Evolutionary conservation across 1,139 yeast genomes (phyloP).

Genomic region (Geotrichum reessii): DNA sequence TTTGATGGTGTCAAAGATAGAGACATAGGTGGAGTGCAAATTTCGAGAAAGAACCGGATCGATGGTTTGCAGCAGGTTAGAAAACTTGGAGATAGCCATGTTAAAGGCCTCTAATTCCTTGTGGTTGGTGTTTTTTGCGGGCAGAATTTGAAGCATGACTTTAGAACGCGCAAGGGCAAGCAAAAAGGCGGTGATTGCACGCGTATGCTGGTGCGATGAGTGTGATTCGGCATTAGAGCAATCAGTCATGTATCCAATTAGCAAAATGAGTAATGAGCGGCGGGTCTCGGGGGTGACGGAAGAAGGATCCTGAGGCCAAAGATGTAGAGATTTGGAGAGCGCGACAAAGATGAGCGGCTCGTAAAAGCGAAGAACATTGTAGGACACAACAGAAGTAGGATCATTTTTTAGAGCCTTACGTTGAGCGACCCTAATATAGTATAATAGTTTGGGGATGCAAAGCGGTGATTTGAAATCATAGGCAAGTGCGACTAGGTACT

Average conservation of each 20-base stretch:
- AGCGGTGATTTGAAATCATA: constrained; percentile 29
- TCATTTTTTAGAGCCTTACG: neutral
- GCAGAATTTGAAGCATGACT: constrained; percentile 8
- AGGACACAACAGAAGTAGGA: neutral
- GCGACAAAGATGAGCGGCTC: constrained; percentile 16
- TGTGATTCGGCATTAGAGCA: constrained; percentile 3
- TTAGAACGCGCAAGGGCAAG: constrained; percentile 9
- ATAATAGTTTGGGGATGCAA: constrained; percentile 24
- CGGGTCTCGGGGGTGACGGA: constrained; percentile 1
- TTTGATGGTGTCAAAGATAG: constrained; percentile 12
- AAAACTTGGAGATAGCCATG: constrained; percentile 4
- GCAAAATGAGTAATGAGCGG: constrained; percentile 6
- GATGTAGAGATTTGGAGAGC: constrained; percentile 12
- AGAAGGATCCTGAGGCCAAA: constrained; percentile 8
- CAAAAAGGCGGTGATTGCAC: constrained; percentile 9
- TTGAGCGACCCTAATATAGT: constrained; percentile 16
- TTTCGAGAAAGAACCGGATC: constrained; percentile 10
- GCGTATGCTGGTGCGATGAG: constrained; percentile 2
- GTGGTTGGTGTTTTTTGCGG: constrained; percentile 6
- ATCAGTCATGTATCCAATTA: constrained; percentile 10
- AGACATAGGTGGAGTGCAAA: constrained; percentile 3
- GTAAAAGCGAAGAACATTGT: constrained; percentile 4
- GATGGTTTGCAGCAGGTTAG: neutral
- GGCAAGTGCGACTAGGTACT: constrained; percentile 31
- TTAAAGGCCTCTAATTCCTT: constrained; percentile 12